Percentiles rank a stretch among this genome's conserved stretches.
Conservation (phyloP, 352 stramenopile species). For the Phytophthora kernoviae region DNA sequence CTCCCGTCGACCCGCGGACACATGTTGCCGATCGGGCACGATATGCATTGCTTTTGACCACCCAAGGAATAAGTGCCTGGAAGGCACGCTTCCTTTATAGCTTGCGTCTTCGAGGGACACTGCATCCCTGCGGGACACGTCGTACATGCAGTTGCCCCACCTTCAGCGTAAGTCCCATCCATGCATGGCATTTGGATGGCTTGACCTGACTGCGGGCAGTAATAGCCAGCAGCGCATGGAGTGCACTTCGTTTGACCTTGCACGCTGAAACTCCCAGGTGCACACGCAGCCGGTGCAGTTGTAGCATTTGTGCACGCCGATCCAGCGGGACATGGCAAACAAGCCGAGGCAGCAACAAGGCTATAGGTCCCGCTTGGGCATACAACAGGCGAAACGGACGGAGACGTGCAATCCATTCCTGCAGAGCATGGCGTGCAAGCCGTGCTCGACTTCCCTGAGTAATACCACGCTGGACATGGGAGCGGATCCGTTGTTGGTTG, state of each 20-base stretch:
- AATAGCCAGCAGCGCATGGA: constrained; percentile 56
- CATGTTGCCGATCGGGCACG: constrained; percentile 53
- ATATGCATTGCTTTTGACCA: constrained; percentile 50
- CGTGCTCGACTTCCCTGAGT: constrained; percentile 43
- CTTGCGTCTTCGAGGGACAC: constrained; percentile 52
- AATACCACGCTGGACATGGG: constrained; percentile 46
- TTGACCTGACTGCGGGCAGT: constrained; percentile 55
- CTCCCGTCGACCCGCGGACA: constrained; percentile 57
- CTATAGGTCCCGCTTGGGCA: constrained; percentile 59
- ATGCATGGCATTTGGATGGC: constrained; percentile 52
- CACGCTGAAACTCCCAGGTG: constrained; percentile 55
- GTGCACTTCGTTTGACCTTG: constrained; percentile 56
- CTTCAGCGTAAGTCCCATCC: constrained; percentile 53
- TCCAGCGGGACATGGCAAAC: constrained; percentile 48
- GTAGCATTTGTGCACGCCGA: constrained; percentile 37
- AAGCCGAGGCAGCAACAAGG: constrained; percentile 36
- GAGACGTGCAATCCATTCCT: constrained; percentile 57
- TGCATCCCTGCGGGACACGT: constrained; percentile 62
- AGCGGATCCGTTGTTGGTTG: constrained; percentile 47
- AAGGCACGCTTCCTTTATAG: constrained; percentile 44
- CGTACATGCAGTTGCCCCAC: constrained; percentile 49
- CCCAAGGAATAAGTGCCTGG: constrained; percentile 69
- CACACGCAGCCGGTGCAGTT: constrained; percentile 40
- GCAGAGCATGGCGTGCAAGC: constrained; percentile 45
- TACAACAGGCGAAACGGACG: constrained; percentile 29